These are phyloP conservation scores for Penicillium lagena DNA, from an alignment of 495 filamentous ascomycete species.

Conservation along the genomic window DNA sequence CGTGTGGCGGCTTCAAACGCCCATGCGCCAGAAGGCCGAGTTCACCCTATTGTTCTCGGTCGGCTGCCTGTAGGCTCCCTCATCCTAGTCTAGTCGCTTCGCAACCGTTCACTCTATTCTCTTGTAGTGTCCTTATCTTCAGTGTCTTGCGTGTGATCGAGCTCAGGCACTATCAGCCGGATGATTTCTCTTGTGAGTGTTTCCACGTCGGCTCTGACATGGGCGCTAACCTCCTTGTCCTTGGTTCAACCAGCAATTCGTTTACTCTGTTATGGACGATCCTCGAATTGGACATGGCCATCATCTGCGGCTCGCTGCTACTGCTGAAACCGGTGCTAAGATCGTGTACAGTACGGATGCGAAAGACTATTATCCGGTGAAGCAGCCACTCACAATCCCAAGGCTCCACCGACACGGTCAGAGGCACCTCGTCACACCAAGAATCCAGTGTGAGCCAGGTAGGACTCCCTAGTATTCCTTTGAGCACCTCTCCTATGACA, in stretches of 20 bases:
- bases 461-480: too few relatives aligned
- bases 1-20: conserved; percentile 27
- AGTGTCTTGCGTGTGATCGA: conserved; percentile 18
- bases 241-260: conserved; percentile 13
- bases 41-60: conserved; percentile 23
- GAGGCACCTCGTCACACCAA: too few relatives aligned
- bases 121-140: conserved; percentile 19
- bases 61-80: conserved; percentile 17
- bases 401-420: too few relatives aligned
- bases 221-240: too few relatives aligned
- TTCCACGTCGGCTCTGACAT: neutral
- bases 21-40: conserved; percentile 18
- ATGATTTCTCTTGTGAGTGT: conserved; percentile 16
- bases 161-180: conserved; percentile 11
- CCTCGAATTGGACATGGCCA: conserved; percentile 44
- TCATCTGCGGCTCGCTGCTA: conserved; percentile 42
- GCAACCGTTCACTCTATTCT: neutral
- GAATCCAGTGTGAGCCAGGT: too few relatives aligned
- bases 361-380: neutral
- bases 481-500: too few relatives aligned
- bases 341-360: conserved; percentile 1
- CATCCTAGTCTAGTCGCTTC: neutral
- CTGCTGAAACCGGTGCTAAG: conserved; percentile 21
- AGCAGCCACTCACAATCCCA: neutral
- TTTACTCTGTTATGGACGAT: conserved; percentile 43